These are phyloP conservation scores for Boletus sp. DNA, from an alignment of 768 basidiomycete genomes.

Conservation along the genomic window DNA sequence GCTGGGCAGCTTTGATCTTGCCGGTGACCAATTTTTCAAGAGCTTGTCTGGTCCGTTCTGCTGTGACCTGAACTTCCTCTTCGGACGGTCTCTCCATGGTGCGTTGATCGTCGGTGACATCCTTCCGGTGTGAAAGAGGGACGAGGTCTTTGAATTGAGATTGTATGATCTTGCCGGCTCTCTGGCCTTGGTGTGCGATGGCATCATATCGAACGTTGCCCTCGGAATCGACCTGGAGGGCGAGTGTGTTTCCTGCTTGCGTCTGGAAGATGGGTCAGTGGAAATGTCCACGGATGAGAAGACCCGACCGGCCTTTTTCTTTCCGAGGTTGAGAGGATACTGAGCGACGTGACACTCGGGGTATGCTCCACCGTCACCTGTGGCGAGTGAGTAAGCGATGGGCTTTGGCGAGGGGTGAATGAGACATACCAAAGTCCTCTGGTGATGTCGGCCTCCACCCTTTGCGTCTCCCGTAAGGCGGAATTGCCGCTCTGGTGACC, in stretches of 20 bases:
- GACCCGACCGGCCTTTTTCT: slow-evolving; percentile 73
- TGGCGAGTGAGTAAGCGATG: slow-evolving; percentile 1
- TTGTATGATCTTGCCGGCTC: slow-evolving; percentile 81
- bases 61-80: slow-evolving; percentile 86
- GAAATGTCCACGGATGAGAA: neutral
- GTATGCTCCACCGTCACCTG: slow-evolving; percentile 83
- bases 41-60: slow-evolving; percentile 87
- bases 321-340: slow-evolving; percentile 93
- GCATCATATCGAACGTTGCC: slow-evolving; percentile 97
- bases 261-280: slow-evolving; percentile 47
- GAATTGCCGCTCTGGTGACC: slow-evolving; percentile 54
- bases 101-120: slow-evolving; percentile 71
- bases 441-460: slow-evolving; percentile 84
- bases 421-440: slow-evolving; percentile 76
- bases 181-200: slow-evolving; percentile 94
- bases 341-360: slow-evolving; percentile 98
- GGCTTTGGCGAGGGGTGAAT: neutral
- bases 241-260: slow-evolving; percentile 90
- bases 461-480: slow-evolving; percentile 81
- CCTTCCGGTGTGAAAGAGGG: slow-evolving; percentile 85
- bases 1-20: slow-evolving; percentile 98
- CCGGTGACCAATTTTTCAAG: slow-evolving; percentile 92
- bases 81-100: slow-evolving; percentile 92
- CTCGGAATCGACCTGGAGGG: slow-evolving; percentile 94
- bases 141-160: slow-evolving; percentile 98